These are phyloP conservation scores for Xylaria bambusicola DNA, from an alignment of 495 filamentous ascomycete genomes.

Conservation along the genomic window DNA sequence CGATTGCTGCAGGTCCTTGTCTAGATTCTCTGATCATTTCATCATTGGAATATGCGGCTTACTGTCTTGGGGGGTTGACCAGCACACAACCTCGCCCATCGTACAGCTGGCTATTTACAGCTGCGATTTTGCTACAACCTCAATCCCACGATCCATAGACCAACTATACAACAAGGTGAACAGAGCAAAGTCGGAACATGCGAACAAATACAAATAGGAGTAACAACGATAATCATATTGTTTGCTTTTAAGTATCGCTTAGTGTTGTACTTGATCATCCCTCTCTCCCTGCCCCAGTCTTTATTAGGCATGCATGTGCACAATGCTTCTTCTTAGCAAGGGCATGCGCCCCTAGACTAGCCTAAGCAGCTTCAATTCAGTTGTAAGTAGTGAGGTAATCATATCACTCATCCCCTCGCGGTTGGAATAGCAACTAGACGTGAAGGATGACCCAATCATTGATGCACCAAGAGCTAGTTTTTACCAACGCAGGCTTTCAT, in stretches of 20 bases:
- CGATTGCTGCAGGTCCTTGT: conserved; percentile 40
- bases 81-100: not conserved
- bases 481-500: conserved; percentile 12
- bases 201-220: not conserved
- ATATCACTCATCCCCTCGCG: not conserved
- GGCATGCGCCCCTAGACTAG: not conserved
- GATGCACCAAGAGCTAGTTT: conserved; percentile 14
- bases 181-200: no score
- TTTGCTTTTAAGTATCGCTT: not conserved
- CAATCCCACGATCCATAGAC: no score
- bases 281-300: conserved; percentile 6
- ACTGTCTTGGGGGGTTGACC: conserved; percentile 1
- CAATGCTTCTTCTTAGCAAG: not conserved
- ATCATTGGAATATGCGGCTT: conserved; percentile 17
- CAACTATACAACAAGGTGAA: no score
- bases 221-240: not conserved
- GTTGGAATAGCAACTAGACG: not conserved
- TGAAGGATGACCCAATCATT: conserved; percentile 8
- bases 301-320: not conserved
- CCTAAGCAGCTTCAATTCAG: not conserved
- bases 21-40: conserved; percentile 14
- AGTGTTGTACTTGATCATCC: conserved; percentile 1
- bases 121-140: not conserved
- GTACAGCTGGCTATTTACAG: not conserved
- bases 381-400: not conserved